Conservation (phyloP, 495 filamentous ascomycete genomes). For the Penicillium lividum region DNA sequence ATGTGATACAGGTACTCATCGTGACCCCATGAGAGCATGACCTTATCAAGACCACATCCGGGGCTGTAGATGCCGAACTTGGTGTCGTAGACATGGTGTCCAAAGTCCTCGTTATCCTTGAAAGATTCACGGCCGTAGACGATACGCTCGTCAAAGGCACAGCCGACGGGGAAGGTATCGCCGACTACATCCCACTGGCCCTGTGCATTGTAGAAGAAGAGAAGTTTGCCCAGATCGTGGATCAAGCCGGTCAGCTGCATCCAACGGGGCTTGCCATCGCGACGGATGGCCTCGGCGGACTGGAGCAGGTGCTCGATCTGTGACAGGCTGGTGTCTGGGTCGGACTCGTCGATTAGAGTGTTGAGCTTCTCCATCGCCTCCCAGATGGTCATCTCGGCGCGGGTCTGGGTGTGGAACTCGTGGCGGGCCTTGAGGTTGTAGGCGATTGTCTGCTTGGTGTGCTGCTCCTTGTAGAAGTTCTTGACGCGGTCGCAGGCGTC, state of each 20-base stretch:
- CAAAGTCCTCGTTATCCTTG: slow-evolving; percentile 65
- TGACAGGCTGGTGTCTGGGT: slow-evolving; percentile 81
- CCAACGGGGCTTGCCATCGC: slow-evolving; percentile 88
- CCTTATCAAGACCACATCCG: slow-evolving; percentile 75
- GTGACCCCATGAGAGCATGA: slow-evolving; percentile 91
- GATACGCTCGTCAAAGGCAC: slow-evolving; percentile 71
- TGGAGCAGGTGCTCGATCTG: slow-evolving; percentile 90
- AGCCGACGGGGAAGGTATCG: slow-evolving; percentile 91
- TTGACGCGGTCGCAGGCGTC: slow-evolving; percentile 77
- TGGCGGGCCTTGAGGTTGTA: slow-evolving; percentile 79
- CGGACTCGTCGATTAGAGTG: slow-evolving; percentile 82
- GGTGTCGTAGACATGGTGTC: slow-evolving; percentile 66
- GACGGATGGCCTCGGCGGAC: slow-evolving; percentile 80
- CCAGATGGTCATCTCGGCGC: slow-evolving; percentile 82
- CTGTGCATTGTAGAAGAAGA: slow-evolving; percentile 78
- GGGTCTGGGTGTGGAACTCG: slow-evolving; percentile 64
- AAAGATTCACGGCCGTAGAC: slow-evolving; percentile 78
- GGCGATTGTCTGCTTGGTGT: slow-evolving; percentile 80
- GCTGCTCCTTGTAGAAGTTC: slow-evolving; percentile 81
- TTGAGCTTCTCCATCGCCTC: slow-evolving; percentile 88
- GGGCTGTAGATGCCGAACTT: slow-evolving; percentile 75
- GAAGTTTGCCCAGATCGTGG: slow-evolving; percentile 85
- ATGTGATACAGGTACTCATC: slow-evolving; percentile 91
- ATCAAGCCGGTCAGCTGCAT: slow-evolving; percentile 90
- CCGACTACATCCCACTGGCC: slow-evolving; percentile 95